phyloP scores from a whole-genome alignment of 129 eudicot species.

The Glebionis coronaria region DNA sequence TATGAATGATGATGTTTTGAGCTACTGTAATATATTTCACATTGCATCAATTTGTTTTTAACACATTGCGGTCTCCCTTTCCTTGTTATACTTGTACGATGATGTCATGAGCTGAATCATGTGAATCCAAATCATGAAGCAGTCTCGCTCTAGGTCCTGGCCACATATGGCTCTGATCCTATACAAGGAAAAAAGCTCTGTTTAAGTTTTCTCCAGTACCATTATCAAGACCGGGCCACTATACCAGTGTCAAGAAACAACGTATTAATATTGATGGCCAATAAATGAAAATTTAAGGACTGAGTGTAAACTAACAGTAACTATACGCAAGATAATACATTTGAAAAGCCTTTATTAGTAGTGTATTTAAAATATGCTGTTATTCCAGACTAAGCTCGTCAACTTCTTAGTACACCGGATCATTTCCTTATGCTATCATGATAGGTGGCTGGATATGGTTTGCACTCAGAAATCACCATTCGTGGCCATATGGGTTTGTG shows the following conservation, averaged over 20 bases:
- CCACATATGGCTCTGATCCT: conserved; percentile 83
- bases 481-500: too few relatives aligned
- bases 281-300: not conserved
- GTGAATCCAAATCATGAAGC: conserved; percentile 92
- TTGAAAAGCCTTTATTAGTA: not conserved
- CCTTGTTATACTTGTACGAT: too few relatives aligned
- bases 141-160: conserved; percentile 34
- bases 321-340: conserved; percentile 8
- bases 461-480: too few relatives aligned
- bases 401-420: too few relatives aligned
- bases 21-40: too few relatives aligned
- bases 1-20: too few relatives aligned
- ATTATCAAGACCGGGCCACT: conserved; percentile 86
- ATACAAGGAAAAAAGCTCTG: not conserved
- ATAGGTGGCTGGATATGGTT: not conserved
- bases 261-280: conserved; percentile 1
- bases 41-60: too few relatives aligned
- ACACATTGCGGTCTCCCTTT: too few relatives aligned
- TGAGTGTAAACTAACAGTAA: not conserved
- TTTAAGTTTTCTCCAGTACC: conserved; percentile 62
- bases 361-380: too few relatives aligned
- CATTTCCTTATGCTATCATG: not conserved
- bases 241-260: conserved; percentile 9
- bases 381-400: too few relatives aligned
- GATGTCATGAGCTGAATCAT: conserved; percentile 68